These are phyloP conservation scores for Lizanozyma gosingica DNA, from an alignment of 1,139 yeast genomes.

Conservation along the genomic window DNA sequence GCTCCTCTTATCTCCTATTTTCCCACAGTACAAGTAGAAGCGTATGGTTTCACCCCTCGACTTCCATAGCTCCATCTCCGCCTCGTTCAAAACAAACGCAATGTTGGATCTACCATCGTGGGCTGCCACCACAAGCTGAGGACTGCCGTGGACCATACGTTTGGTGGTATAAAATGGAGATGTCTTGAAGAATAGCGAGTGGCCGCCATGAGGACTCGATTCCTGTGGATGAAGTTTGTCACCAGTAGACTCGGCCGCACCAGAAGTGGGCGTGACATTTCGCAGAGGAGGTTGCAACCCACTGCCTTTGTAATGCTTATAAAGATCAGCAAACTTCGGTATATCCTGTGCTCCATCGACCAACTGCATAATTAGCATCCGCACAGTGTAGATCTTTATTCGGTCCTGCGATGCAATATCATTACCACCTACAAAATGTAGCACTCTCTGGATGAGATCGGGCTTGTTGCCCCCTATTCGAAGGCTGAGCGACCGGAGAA, in stretches of 20 bases:
- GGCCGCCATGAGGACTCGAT: conserved; percentile 16
- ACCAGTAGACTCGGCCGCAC: conserved; percentile 4
- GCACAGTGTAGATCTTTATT: neutral
- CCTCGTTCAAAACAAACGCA: conserved; percentile 29
- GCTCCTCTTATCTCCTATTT: conserved; percentile 15
- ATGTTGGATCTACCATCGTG: conserved; percentile 29
- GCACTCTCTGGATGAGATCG: neutral
- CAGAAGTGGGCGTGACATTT: too few relatives aligned
- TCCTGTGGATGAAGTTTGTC: conserved; percentile 8
- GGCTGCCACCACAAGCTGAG: conserved; percentile 28
- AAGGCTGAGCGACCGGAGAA: neutral
- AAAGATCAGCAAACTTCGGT: neutral
- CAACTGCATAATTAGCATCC: neutral
- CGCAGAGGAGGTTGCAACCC: too few relatives aligned
- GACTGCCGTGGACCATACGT: conserved; percentile 36
- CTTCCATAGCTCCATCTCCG: conserved; percentile 23
- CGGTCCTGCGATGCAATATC: neutral
- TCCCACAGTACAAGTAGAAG: conserved; percentile 43
- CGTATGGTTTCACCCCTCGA: conserved; percentile 17
- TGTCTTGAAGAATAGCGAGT: conserved; percentile 36
- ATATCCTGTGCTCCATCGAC: neutral
- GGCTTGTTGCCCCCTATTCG: neutral
- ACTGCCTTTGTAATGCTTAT: neutral
- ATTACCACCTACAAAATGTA: neutral
- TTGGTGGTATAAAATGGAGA: conserved; percentile 45